Conservation (phyloP, 768 basidiomycete genomes). For the Boletus eberwhitei region DNA sequence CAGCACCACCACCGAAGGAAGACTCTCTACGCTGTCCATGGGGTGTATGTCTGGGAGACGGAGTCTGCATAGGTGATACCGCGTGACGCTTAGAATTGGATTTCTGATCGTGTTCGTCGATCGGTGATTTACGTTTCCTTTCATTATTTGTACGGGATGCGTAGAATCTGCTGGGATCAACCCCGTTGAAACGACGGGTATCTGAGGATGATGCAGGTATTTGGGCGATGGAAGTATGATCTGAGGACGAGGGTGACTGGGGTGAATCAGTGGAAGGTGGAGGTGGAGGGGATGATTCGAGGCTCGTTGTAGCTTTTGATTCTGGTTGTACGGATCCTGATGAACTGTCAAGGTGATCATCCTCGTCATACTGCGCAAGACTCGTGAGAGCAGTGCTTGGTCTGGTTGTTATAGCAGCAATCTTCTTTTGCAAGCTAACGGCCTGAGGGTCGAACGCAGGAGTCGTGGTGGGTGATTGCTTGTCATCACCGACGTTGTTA, state of each 20-base stretch:
- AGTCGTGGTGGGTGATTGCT: conserved; percentile 15
- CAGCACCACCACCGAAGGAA: conserved; percentile 29
- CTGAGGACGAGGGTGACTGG: conserved; percentile 29
- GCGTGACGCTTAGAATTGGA: conserved; percentile 19
- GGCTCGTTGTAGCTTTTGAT: conserved; percentile 17
- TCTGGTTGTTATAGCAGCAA: conserved; percentile 36
- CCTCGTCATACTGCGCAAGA: conserved; percentile 42
- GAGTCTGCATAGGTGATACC: conserved; percentile 19
- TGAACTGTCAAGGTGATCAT: conserved; percentile 33
- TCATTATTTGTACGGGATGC: conserved; percentile 25
- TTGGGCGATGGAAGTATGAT: conserved; percentile 21
- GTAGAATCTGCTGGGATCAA: conserved; percentile 41
- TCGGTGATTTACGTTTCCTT: conserved; percentile 41
- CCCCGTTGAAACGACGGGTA: conserved; percentile 21
- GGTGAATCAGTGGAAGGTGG: conserved; percentile 34
- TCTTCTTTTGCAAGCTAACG: conserved; percentile 49
- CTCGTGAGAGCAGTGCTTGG: conserved; percentile 36
- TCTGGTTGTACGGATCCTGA: conserved; percentile 16
- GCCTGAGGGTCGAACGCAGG: conserved; percentile 49
- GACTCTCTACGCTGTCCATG: conserved; percentile 26
- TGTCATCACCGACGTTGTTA: conserved; percentile 10
- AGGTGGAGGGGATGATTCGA: conserved; percentile 30
- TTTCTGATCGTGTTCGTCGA: conserved; percentile 27
- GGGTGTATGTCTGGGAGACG: conserved; percentile 22
- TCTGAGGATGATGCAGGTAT: conserved; percentile 20